Base-by-base conservation (phyloP, 345 rosid genomes). In the Eucalyptus brandiana region DNA sequence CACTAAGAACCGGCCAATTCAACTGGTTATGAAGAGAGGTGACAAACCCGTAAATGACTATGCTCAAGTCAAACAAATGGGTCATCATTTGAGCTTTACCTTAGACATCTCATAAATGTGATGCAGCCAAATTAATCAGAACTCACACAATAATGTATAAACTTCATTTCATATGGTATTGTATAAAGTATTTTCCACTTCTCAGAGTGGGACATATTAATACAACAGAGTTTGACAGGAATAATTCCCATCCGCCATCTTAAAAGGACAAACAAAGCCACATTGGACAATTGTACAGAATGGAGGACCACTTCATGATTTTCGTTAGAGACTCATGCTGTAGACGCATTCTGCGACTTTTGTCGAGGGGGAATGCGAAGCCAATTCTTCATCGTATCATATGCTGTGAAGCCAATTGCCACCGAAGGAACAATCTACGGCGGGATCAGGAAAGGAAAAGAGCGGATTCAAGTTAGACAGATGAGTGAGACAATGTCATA, bases 371-470 rank as follows among this genome's bases (percentile, higher is more conserved):
- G 98, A 49, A 96, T 96, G 42, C 91, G 94, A 88, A 98, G 95
- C 99, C 99, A 98, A 40, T 90, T 85, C 94, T 97, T 98, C 98
- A 98, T 97, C 89, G 86, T 88, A 92, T 98, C 99, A 86, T 98
- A 98, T 28, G 94, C 98, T 1, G 99, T 90, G 93, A 98, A 98
- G 89, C 99, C 99, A 89, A 97, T 95, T 2, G 99, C 99, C 86
- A 97, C 99, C 5, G 99, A 97, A 58, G 98, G 99, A 89, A 97
- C 99, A 91, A 97, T 96, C 99, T 97, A 86, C 21, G 17, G 54
- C 16, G 26, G 19, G n/a, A 50, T 8, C n/a, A 40, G 62, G 12
- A 12, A 80, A 17, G 42, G 60, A 40, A 67, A 49, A 40, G 58
- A 24, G 40, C 7, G 12, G 44, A 42, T 69, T 53, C 37, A 89